Percentiles rank a stretch among this genome's conserved stretches.
phyloP scores from a whole-genome alignment of 2,329 filamentous ascomycete species.

The Claviceps sorghi region DNA sequence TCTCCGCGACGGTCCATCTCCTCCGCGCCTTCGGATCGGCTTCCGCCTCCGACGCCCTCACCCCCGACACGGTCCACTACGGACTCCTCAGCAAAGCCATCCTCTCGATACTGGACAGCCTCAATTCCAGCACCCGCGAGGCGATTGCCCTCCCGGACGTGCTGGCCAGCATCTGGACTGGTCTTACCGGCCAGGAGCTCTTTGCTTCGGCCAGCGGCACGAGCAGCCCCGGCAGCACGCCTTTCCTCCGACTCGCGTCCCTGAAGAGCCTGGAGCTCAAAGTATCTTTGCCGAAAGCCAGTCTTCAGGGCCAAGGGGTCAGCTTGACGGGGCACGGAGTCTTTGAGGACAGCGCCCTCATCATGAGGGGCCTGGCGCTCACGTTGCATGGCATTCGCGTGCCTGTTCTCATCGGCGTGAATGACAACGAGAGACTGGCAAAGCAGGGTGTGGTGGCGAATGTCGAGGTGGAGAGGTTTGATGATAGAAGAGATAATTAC shows the following conservation, averaged over 20 bases:
- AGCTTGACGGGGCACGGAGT: slow-evolving; percentile 33
- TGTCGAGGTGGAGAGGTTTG: slow-evolving; percentile 43
- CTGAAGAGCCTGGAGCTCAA: slow-evolving; percentile 36
- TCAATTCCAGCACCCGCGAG: not conserved
- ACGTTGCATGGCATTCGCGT: slow-evolving; percentile 44
- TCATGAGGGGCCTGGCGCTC: slow-evolving; percentile 21
- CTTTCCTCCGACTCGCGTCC: slow-evolving; percentile 18
- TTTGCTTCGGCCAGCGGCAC: slow-evolving; percentile 1
- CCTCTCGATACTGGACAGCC: slow-evolving; percentile 25
- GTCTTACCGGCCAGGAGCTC: slow-evolving; percentile 14
- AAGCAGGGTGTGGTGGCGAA: slow-evolving; percentile 54
- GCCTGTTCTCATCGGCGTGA: slow-evolving; percentile 58
- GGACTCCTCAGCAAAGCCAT: slow-evolving; percentile 55
- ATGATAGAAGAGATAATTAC: slow-evolving; percentile 34
- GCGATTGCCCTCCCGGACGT: slow-evolving; percentile 13
- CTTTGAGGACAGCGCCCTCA: slow-evolving; percentile 16
- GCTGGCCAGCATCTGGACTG: slow-evolving; percentile 19
- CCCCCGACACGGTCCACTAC: slow-evolving; percentile 62
- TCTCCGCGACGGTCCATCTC: slow-evolving; percentile 47
- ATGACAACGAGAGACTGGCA: slow-evolving; percentile 50
- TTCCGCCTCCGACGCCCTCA: slow-evolving; percentile 44
- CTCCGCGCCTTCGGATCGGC: slow-evolving; percentile 40
- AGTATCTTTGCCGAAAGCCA: slow-evolving; percentile 51
- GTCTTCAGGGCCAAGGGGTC: slow-evolving; percentile 47
- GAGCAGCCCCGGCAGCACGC: not conserved